phyloP scores from a whole-genome alignment of 73 alveolate species.

The Paramecium biaurelia region DNA sequence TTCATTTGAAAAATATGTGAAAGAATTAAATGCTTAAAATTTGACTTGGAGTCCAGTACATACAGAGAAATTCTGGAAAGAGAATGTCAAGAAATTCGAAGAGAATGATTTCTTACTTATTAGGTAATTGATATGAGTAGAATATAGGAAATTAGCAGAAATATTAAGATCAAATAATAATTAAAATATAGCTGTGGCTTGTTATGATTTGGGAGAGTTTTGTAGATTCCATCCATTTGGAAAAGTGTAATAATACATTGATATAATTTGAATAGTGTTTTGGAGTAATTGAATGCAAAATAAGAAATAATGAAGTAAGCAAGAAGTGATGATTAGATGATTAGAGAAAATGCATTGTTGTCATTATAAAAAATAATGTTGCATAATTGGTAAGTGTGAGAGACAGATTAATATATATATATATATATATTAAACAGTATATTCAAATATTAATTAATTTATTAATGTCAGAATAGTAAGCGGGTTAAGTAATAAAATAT shows the following conservation, averaged over 20 bases:
- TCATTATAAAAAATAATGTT: slow-evolving; percentile 56
- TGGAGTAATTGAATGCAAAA: slow-evolving; percentile 52
- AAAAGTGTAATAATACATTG: slow-evolving; percentile 18
- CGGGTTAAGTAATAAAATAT: not conserved
- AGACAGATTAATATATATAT: not conserved
- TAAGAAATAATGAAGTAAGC: slow-evolving; percentile 52
- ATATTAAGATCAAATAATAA: slow-evolving; percentile 73
- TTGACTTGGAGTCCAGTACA: slow-evolving; percentile 94
- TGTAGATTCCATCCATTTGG: slow-evolving; percentile 83
- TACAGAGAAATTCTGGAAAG: slow-evolving; percentile 96
- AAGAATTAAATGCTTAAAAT: slow-evolving; percentile 80
- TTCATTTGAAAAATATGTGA: slow-evolving; percentile 90
- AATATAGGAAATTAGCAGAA: slow-evolving; percentile 75
- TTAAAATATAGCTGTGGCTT: slow-evolving; percentile 85
- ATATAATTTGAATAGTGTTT: not conserved
- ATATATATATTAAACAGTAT: not conserved
- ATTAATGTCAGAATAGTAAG: not conserved
- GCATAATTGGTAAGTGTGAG: slow-evolving; percentile 63
- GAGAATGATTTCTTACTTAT: slow-evolving; percentile 66
- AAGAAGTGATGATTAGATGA: slow-evolving; percentile 19
- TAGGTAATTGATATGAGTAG: slow-evolving; percentile 54
- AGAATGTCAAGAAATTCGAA: slow-evolving; percentile 88
- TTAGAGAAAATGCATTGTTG: slow-evolving; percentile 60
- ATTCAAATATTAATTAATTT: not conserved
- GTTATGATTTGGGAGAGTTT: slow-evolving; percentile 95